Evolutionary conservation across 2,329 filamentous ascomycete species (phyloP), one percentile per base, ranked within the genome.

Genomic region (Ophiostoma ulmi): DNA sequence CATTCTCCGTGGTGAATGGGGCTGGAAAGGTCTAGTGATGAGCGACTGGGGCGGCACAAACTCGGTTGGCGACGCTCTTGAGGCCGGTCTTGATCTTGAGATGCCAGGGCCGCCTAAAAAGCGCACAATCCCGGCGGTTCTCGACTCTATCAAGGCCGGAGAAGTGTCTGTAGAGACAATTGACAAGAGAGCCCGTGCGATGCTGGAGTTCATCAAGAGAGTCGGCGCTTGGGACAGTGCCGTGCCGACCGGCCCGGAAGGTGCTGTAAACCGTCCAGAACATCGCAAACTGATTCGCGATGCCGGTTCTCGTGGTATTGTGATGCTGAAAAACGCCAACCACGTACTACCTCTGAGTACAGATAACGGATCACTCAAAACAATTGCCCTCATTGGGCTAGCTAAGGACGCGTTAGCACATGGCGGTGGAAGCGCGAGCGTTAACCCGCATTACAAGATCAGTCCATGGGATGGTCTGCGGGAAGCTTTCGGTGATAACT

Each of bases 401-500:
- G 55, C 68, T 3, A 63, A 64, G n/a, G 68, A 69, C 13, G 68
- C 68, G 11, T 39, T 69, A 73, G 87, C 86, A n/a, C 87, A 86
- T 20, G 88, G 88, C 68, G 88, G 88, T 55, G 88, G 88, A 66
- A 90, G 88, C 75, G 88, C 88, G 20, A 89, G 86, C 73, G 79
- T 91, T 61, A 90, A 90, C 76, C 87, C 88, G 0, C 90, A 90
- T 77, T 91, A 91, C 77, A 88, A 83, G 74, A 88, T 87, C 1
- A 82, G 88, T 10, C 88, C 88, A 0, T 82, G 88, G 70, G 87
- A 89, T 65, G 88, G 87, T 74, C 88, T 90, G 72, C 83, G 80
- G 58, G 81, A 81, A 36, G 80, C 82, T 0, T 82, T 87, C 1
- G 80, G 86, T 67, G 61, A 64, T 1, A 35, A 31, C 6, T 48